Evolutionary conservation across 345 rosid genomes (phyloP).

Genomic region (Populus nigra): DNA sequence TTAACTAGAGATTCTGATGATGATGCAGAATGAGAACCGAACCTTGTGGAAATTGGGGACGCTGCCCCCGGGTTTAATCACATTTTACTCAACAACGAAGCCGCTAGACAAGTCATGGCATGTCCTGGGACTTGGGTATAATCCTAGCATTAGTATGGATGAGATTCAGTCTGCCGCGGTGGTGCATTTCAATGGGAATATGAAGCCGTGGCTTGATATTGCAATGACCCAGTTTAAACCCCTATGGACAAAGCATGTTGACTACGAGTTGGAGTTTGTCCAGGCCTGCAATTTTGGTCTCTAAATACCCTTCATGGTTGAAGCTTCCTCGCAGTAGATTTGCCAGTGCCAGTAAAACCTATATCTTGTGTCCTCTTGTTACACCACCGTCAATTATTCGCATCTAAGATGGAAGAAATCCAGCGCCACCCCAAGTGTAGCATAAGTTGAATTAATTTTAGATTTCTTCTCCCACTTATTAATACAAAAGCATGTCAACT

Average conservation of each 20-base stretch:
- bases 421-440: conserved; percentile 12
- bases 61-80: conserved; percentile 87
- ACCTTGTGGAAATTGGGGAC: conserved; percentile 94
- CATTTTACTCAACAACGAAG: conserved; percentile 90
- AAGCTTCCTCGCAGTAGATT: background rate
- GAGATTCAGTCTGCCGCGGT: conserved; percentile 92
- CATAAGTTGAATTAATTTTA: background rate
- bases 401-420: background rate
- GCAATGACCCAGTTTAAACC: conserved; percentile 95
- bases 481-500: conserved; percentile 13
- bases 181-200: conserved; percentile 91
- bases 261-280: conserved; percentile 77
- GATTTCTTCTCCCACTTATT: background rate
- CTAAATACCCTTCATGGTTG: conserved; percentile 14
- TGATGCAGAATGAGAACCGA: conserved; percentile 86
- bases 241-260: conserved; percentile 85
- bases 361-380: background rate
- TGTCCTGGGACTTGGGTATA: conserved; percentile 90
- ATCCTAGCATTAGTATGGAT: conserved; percentile 89
- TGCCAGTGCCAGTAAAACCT: background rate
- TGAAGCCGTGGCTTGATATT: conserved; percentile 98
- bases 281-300: conserved; percentile 93
- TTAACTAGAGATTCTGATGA: conserved; percentile 3
- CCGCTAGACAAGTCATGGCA: conserved; percentile 97
- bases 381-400: background rate